These are phyloP conservation scores for Cladophialophora yegresii DNA, from an alignment of 2,329 filamentous ascomycete genomes.

Conservation along the genomic window DNA sequence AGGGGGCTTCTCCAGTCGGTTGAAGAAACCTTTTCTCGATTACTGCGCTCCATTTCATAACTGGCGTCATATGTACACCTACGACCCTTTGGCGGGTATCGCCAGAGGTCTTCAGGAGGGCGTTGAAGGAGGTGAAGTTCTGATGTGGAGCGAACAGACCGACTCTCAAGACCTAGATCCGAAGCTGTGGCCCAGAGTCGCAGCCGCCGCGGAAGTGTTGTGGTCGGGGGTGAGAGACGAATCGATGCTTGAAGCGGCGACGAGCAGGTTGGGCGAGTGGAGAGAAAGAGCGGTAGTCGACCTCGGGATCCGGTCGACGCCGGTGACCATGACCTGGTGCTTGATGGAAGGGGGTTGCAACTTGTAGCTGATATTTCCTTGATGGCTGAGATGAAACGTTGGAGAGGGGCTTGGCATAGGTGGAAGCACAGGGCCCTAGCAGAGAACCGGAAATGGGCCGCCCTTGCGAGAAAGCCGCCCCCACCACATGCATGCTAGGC, in stretches of 20 bases:
- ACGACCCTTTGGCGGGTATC: slow-evolving; percentile 70
- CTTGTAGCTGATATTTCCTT: slow-evolving; percentile 12
- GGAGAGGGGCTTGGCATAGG: neutral
- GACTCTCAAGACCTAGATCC: slow-evolving; percentile 73
- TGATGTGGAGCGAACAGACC: slow-evolving; percentile 77
- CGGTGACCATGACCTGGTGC: slow-evolving; percentile 73
- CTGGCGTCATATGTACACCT: slow-evolving; percentile 79
- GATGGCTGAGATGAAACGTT: neutral
- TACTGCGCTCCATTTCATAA: slow-evolving; percentile 80
- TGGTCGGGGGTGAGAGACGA: slow-evolving; percentile 58
- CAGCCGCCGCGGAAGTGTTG: slow-evolving; percentile 57
- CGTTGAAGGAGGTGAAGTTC: slow-evolving; percentile 78
- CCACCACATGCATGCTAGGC: neutral
- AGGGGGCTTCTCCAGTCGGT: slow-evolving; percentile 27
- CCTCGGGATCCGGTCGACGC: slow-evolving; percentile 64
- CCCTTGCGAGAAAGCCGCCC: neutral
- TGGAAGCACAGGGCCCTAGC: neutral
- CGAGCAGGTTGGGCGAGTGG: slow-evolving; percentile 71
- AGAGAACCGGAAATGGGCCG: neutral
- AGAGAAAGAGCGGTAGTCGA: slow-evolving; percentile 69
- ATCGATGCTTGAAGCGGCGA: slow-evolving; percentile 56
- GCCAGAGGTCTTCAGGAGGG: slow-evolving; percentile 63
- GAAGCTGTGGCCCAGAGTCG: slow-evolving; percentile 58
- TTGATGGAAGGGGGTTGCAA: slow-evolving; percentile 53
- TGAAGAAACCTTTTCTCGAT: slow-evolving; percentile 66